Evolutionary conservation across 2,329 filamentous ascomycete genomes (phyloP), one percentile per base, ranked within the genome.

Genomic region (Botrytis fabae): DNA sequence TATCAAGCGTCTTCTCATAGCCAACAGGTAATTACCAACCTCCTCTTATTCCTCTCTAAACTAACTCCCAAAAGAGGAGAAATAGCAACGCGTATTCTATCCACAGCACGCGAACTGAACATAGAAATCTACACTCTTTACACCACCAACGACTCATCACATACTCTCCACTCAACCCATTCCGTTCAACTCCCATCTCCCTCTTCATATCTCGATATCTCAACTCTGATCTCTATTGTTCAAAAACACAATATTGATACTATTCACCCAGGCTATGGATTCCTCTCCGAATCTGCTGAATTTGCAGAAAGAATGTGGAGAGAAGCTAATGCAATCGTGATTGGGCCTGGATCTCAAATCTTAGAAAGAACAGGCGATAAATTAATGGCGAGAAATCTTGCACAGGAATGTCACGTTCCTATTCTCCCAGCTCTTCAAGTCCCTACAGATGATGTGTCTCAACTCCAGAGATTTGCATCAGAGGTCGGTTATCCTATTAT

Each of bases 181-280:
- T 83, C 85, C 6, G 81, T 91, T 32, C 80, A 84, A 72, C 79
- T 91, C 4, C 78, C 83, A 1, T 87, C 86, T 0, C 82, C 87
- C 28, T 80, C 84, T 1, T 83, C 85, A 0, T 91, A 90, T 76
- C 83, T 89, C 77, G 82, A 86, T 75, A 85, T 89, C 46, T 74
- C 83, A 12, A 79, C 82, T 10, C 79, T 90, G 0, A 78, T 89
- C 12, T 72, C 79, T 0, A 79, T 90, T 38, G 85, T 81, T 5
- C 83, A 84, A 71, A 81, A 86, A 54, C 79, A 89, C 77, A 75
- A 81, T 0, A 87, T 90, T 77, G 86, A 91, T 79, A 88, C 88
- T 25, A 90, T 93, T 76, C 91, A 93, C 81, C 91, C 91, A 1
- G 91, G 91, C 18, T 93, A 93, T 83, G 91, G 91, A 64, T 93